Base-by-base conservation (phyloP, 1,139 yeast species). In the Pneumocystis jirovecii region DNA sequence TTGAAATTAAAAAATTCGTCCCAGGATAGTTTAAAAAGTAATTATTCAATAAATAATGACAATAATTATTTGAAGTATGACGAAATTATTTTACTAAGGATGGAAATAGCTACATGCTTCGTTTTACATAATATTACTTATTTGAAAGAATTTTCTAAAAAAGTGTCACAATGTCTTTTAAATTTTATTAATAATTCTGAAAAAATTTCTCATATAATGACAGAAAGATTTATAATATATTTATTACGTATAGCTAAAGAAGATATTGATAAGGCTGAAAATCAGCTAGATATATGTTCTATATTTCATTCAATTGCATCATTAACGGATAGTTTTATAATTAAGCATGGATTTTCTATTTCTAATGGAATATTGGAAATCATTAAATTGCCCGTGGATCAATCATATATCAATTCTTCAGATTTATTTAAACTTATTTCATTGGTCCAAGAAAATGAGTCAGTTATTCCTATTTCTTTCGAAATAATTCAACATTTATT, bases 41-140 rank as follows among this genome's bases (percentile, higher is more conserved):
- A 45, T 31, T 39, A 19, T 10, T 31, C 42, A 8, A 31, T 17
- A 3, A 39, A 61, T 29, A 31, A 61, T 25, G 31, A 44, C 4
- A 19, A 44, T 15, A 19, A 60, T 19, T 44, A 29, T 17, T 40
- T 45, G 10, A 21, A 29, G 6, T 29, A 61, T 5, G 42, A 37
- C 29, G 68, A 67, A 56, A 66, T 68, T 7, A 62, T 67, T 31
- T 66, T 66, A 57, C 21, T 50, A 50, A 50, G 57, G 4, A 25
- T 50, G 57, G 57, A 50, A 25, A 50, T 50, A 50, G 57, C 57
- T 12, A 50, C 57, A 10, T 50, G 57, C 25, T 25, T 50, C 17
- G 34, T 50, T 50, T 4, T 50, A 12, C 57, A 29, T 50, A n/a
- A 25, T 12, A 25, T 7, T 6, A 25, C 12, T 50, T 50, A 25